Evolutionary conservation across 2,329 filamentous ascomycete genomes (phyloP).

Genomic region (Nakataea oryzae): DNA sequence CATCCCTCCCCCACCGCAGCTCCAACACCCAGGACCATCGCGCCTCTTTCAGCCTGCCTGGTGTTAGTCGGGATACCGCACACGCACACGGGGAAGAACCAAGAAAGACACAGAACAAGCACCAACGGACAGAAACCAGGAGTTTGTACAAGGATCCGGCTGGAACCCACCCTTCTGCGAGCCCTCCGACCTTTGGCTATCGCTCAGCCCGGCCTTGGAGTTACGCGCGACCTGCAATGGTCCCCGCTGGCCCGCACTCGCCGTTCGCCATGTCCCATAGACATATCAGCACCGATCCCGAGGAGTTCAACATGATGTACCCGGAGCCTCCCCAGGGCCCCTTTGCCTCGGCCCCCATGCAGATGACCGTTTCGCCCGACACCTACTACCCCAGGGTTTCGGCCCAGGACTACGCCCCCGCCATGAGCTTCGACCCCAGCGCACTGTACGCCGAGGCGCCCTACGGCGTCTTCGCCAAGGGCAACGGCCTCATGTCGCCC

Average conservation of each 20-base stretch:
- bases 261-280: not conserved
- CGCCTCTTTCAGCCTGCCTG: not conserved
- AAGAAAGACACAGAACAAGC: not conserved
- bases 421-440: conserved; percentile 33
- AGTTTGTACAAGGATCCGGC: not conserved
- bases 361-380: conserved; percentile 10
- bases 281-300: conserved; percentile 6
- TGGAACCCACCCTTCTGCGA: no score
- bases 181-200: not conserved
- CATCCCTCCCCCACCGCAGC: not conserved
- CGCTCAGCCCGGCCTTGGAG: not conserved
- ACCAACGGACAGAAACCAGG: not conserved
- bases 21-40: not conserved
- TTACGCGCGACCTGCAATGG: not conserved
- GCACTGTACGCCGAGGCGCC: conserved; percentile 34
- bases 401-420: conserved; percentile 16
- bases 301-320: conserved; percentile 12
- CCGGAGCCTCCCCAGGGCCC: conserved; percentile 10
- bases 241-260: not conserved
- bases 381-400: conserved; percentile 8
- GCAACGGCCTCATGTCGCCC: conserved; percentile 31
- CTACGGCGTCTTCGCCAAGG: conserved; percentile 20
- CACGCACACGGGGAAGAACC: not conserved
- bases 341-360: conserved; percentile 8
- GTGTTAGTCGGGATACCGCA: not conserved